Conservation (phyloP, 345 rosid genomes). For the Bruguiera parviflora region DNA sequence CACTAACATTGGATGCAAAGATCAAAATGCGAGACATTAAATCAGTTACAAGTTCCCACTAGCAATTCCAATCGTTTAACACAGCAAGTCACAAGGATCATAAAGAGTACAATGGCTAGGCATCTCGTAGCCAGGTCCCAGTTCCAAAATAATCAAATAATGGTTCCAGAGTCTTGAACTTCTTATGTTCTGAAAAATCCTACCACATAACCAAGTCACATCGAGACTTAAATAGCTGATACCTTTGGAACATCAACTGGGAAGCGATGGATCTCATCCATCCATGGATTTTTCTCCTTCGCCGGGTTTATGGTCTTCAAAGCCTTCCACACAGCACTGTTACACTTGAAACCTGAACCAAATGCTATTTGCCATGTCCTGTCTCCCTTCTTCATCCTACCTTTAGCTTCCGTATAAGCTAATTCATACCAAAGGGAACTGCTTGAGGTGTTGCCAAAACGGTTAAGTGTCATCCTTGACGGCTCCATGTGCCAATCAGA, state of each 20-base stretch:
- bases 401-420: constrained; percentile 64
- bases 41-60: neutral
- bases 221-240: constrained; percentile 30
- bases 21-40: neutral
- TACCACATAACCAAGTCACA: neutral
- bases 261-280: constrained; percentile 24
- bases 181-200: neutral
- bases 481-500: constrained; percentile 72
- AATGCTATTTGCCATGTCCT: constrained; percentile 69
- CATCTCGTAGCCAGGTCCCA: neutral
- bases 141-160: too few relatives aligned
- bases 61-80: neutral
- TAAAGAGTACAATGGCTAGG: neutral
- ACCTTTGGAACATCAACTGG: constrained; percentile 48
- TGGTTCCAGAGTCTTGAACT: too few relatives aligned
- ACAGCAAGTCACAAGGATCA: neutral
- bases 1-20: neutral
- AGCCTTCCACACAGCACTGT: constrained; percentile 59
- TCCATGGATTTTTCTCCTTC: constrained; percentile 31
- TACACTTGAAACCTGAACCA: constrained; percentile 79
- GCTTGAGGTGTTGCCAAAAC: constrained; percentile 72
- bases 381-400: constrained; percentile 60
- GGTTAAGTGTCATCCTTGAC: constrained; percentile 64
- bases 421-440: constrained; percentile 74
- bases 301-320: constrained; percentile 22